Percentiles rank a stretch among this genome's conserved stretches.
These are phyloP conservation scores for Lathyrus tuberosus DNA, from an alignment of 306 rosid species.

Conservation along the genomic window DNA sequence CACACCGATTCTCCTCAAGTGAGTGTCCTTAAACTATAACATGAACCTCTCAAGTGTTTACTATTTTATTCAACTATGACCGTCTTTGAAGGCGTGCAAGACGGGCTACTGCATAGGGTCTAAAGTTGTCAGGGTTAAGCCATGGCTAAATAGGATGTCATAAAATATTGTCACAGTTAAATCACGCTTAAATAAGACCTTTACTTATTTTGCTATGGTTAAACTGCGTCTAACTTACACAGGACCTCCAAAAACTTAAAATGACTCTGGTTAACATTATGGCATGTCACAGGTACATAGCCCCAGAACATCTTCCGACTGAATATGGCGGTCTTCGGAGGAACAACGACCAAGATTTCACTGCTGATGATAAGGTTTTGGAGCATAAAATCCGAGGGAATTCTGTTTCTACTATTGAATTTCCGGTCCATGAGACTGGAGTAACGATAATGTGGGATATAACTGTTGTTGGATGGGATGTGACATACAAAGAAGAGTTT, in stretches of 20 bases:
- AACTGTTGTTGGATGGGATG: conserved; percentile 88
- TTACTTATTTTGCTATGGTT: no score
- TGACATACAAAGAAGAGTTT: conserved; percentile 84
- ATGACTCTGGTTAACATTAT: conserved; percentile 1
- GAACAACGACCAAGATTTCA: conserved; percentile 62
- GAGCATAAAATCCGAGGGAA: conserved; percentile 54
- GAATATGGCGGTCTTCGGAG: conserved; percentile 83
- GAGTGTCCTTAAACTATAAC: conserved; percentile 33
- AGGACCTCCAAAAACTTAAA: no score
- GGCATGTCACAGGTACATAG: conserved; percentile 53
- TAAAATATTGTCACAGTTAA: no score
- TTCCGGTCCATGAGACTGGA: conserved; percentile 64
- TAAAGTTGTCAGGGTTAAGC: no score
- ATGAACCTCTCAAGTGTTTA: not conserved
- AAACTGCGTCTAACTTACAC: no score
- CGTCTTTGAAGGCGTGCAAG: no score
- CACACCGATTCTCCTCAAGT: conserved; percentile 79
- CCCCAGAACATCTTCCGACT: conserved; percentile 73
- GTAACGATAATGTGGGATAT: conserved; percentile 84
- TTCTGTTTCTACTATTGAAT: conserved; percentile 47
- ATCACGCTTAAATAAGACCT: no score
- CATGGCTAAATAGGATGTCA: no score
- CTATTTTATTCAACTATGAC: conserved; percentile 3
- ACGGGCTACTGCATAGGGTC: no score
- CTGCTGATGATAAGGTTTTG: conserved; percentile 57